These are phyloP conservation scores for Hypomontagnella submonticulosa DNA, from an alignment of 495 filamentous ascomycete species.

Conservation along the genomic window DNA sequence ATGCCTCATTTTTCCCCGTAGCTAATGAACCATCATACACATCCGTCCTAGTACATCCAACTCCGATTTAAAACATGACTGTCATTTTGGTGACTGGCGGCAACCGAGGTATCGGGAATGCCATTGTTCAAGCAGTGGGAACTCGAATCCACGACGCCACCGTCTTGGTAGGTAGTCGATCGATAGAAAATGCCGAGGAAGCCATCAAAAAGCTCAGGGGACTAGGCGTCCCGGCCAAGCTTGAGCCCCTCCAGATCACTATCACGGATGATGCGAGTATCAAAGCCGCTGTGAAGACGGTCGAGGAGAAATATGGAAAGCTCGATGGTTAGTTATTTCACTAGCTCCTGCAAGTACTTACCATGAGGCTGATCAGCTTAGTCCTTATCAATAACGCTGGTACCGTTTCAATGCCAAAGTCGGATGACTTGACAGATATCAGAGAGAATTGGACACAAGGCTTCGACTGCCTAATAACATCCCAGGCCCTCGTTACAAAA, in stretches of 20 bases:
- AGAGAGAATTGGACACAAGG: conserved; percentile 41
- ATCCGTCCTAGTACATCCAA: background rate
- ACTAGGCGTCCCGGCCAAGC: conserved; percentile 13
- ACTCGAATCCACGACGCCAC: conserved; percentile 41
- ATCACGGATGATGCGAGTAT: conserved; percentile 24
- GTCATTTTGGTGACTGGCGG: conserved; percentile 52
- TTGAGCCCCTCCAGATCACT: conserved; percentile 20
- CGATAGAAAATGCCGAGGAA: conserved; percentile 12
- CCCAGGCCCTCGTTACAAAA: conserved; percentile 43
- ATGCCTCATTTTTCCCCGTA: background rate
- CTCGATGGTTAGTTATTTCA: conserved; percentile 11
- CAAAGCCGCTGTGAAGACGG: conserved; percentile 14
- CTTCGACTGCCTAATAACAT: conserved; percentile 41
- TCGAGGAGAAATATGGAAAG: conserved; percentile 21
- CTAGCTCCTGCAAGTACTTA: background rate
- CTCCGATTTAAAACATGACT: conserved; percentile 23
- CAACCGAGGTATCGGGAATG: conserved; percentile 53
- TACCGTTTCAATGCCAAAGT: conserved; percentile 6
- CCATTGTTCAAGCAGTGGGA: conserved; percentile 47
- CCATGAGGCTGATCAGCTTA: background rate
- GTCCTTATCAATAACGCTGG: conserved; percentile 25
- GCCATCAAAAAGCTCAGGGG: conserved; percentile 11
- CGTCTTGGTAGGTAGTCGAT: conserved; percentile 48
- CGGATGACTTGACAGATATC: conserved; percentile 18
- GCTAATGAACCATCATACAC: background rate